Percentiles rank a stretch among this genome's conserved stretches.
These are phyloP conservation scores for Bocquillonia castaneifolia DNA, from an alignment of 441 rosid species.

Conservation along the genomic window DNA sequence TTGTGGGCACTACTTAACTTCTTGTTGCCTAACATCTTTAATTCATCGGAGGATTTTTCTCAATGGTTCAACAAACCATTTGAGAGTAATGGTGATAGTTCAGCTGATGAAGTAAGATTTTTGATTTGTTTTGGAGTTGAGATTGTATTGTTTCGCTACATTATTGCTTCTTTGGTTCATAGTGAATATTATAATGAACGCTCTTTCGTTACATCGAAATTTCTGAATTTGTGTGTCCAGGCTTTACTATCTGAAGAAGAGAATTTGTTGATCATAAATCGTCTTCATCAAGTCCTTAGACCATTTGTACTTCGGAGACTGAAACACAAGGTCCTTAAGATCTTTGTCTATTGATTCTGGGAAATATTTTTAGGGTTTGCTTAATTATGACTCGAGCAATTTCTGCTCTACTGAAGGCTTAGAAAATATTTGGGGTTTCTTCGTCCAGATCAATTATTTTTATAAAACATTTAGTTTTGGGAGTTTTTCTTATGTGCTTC, in stretches of 20 bases:
- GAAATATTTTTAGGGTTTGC: neutral
- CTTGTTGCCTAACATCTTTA: constrained; percentile 87
- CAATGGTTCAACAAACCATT: constrained; percentile 99
- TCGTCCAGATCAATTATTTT: neutral
- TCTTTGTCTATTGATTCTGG: neutral
- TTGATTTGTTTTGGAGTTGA: constrained; percentile 13
- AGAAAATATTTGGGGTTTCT: neutral
- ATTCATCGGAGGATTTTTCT: constrained; percentile 93
- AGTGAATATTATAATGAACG: neutral
- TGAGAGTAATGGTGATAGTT: constrained; percentile 80
- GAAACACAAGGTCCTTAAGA: constrained; percentile 74
- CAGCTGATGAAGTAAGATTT: constrained; percentile 78
- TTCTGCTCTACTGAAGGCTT: neutral
- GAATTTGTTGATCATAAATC: constrained; percentile 84
- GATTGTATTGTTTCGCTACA: neutral
- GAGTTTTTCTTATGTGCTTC: constrained; percentile 1
- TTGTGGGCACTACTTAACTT: constrained; percentile 94
- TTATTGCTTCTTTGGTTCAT: neutral
- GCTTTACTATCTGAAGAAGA: constrained; percentile 93
- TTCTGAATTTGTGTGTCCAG: constrained; percentile 32
- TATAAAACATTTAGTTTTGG: constrained; percentile 6
- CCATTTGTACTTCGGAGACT: constrained; percentile 92
- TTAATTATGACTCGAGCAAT: neutral
- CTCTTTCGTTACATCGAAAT: constrained; percentile 9
- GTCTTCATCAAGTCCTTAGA: constrained; percentile 94